Evolutionary conservation across 352 stramenopile genomes (phyloP).

Genomic region (Plasmopara halstedii): DNA sequence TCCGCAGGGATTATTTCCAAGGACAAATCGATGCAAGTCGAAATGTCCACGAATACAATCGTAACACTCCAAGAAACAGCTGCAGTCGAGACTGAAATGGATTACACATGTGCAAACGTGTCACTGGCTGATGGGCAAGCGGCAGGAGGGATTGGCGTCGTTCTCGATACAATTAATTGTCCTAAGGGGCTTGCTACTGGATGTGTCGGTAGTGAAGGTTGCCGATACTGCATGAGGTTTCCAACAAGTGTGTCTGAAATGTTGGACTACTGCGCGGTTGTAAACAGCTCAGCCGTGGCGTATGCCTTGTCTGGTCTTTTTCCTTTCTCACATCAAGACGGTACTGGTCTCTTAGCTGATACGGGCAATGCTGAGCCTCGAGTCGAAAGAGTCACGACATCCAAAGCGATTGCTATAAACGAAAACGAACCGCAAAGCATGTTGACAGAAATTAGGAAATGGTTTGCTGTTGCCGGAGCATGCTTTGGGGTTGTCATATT

Average conservation of each 20-base stretch:
- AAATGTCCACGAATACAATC: neutral
- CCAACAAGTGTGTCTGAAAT: conserved; percentile 13
- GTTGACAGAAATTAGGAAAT: neutral
- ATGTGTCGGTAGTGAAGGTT: conserved; percentile 19
- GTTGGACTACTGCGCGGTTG: conserved; percentile 21
- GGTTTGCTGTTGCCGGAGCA: conserved; percentile 1
- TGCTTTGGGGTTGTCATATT: conserved; percentile 7
- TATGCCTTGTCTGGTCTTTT: conserved; percentile 8
- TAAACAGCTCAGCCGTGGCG: conserved; percentile 7
- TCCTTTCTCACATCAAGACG: neutral
- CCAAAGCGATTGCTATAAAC: neutral
- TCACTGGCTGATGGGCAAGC: conserved; percentile 20
- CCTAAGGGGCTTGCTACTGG: conserved; percentile 16
- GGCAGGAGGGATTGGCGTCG: conserved; percentile 19
- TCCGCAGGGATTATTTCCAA: too few relatives aligned
- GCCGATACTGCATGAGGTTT: conserved; percentile 27
- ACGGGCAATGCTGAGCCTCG: neutral
- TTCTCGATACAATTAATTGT: conserved; percentile 21
- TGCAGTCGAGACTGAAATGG: neutral
- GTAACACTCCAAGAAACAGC: conserved; percentile 7
- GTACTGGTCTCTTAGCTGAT: neutral
- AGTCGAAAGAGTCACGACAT: neutral
- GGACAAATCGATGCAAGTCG: conserved; percentile 3
- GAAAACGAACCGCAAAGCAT: neutral
- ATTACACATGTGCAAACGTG: conserved; percentile 10